A percentile compares a stretch with the other conserved stretches of the same genome.
phyloP scores from a whole-genome alignment of 208 protist genomes.

The Borovskyia barvae region DNA sequence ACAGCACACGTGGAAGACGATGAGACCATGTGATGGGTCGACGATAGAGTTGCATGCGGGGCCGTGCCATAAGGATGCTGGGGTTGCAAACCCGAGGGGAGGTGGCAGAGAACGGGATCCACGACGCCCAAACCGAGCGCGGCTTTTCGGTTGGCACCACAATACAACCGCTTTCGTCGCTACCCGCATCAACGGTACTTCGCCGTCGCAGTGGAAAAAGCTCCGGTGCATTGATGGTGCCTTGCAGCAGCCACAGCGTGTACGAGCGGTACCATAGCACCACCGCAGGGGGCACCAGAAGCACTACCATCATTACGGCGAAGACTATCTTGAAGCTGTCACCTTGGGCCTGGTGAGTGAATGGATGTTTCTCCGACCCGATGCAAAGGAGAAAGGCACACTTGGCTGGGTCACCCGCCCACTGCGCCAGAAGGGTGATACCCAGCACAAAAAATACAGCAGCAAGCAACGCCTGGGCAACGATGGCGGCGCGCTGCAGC shows the following conservation, averaged over 20 bases:
- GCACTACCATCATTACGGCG: not conserved
- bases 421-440: conserved; percentile 8
- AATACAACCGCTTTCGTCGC: too few species aligned
- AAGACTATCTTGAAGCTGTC: conserved; percentile 2
- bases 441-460: conserved; percentile 10
- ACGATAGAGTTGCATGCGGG: too few species aligned
- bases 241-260: conserved; percentile 11
- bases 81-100: too few species aligned
- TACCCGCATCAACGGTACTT: too few species aligned
- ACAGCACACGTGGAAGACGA: too few species aligned
- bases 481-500: conserved; percentile 11
- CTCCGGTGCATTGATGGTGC: too few species aligned
- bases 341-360: not conserved
- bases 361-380: conserved; percentile 3
- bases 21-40: too few species aligned
- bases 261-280: conserved; percentile 16
- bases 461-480: conserved; percentile 3
- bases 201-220: too few species aligned
- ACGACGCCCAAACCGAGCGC: too few species aligned
- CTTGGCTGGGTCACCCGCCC: not conserved
- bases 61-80: too few species aligned
- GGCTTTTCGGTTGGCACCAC: too few species aligned
- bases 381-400: conserved; percentile 27
- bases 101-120: too few species aligned
- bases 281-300: conserved; percentile 7